Evolutionary conservation across 352 stramenopile genomes (phyloP).

Genomic region (Phytophthora fragariae): DNA sequence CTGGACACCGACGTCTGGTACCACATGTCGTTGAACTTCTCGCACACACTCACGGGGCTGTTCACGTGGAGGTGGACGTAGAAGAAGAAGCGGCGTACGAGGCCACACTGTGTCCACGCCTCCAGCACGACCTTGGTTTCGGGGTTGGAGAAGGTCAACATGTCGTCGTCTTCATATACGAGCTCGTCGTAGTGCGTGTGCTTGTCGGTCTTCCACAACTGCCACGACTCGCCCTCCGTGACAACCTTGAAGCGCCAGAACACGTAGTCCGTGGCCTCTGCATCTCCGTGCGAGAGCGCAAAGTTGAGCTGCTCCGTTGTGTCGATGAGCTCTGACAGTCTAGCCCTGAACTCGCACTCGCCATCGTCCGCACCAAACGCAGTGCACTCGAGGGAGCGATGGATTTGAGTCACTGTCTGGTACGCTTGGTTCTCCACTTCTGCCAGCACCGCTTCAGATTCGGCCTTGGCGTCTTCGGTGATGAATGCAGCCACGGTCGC

Average conservation of each 20-base stretch:
- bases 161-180: constrained; percentile 22
- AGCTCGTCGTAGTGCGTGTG: constrained; percentile 17
- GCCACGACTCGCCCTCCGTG: constrained; percentile 44
- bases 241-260: constrained; percentile 72
- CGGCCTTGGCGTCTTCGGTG: constrained; percentile 24
- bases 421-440: constrained; percentile 48
- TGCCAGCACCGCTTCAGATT: constrained; percentile 51
- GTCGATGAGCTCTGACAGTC: constrained; percentile 50
- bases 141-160: neutral
- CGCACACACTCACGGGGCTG: constrained; percentile 54
- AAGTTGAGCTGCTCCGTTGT: constrained; percentile 37
- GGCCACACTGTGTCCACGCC: neutral
- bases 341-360: constrained; percentile 46
- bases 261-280: constrained; percentile 49
- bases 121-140: neutral
- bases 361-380: constrained; percentile 38
- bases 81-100: constrained; percentile 33
- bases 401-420: constrained; percentile 67
- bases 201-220: constrained; percentile 50
- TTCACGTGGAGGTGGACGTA: constrained; percentile 60
- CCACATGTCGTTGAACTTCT: constrained; percentile 73
- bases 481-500: constrained; percentile 45
- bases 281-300: neutral
- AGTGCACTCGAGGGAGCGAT: constrained; percentile 62
- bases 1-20: constrained; percentile 59